phyloP scores from a whole-genome alignment of 495 filamentous ascomycete species.

The Penicillium ochrochloron region DNA sequence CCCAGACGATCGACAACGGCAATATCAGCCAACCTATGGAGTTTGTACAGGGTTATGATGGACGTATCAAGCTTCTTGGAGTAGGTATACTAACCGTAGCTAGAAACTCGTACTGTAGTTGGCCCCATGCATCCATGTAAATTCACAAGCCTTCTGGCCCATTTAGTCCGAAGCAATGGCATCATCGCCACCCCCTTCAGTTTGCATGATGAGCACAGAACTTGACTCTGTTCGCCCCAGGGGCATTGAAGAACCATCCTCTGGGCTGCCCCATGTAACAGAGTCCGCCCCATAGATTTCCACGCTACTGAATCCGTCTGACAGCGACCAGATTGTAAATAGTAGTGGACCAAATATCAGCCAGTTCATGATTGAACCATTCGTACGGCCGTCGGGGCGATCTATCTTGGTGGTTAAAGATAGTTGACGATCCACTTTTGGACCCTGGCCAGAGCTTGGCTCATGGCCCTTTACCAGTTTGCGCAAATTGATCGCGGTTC shows the following conservation, averaged over 20 bases:
- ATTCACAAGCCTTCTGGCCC: neutral
- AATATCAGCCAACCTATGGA: neutral
- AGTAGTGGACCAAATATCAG: neutral
- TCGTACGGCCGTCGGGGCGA: neutral
- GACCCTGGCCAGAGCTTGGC: neutral
- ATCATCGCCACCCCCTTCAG: neutral
- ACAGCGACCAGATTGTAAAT: neutral
- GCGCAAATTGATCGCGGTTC: neutral
- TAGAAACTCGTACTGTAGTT: neutral
- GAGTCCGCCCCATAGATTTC: neutral
- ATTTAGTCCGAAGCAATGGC: neutral
- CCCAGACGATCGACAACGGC: conserved; percentile 1
- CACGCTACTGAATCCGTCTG: neutral
- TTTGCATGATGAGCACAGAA: neutral
- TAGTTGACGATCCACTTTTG: neutral
- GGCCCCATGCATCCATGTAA: neutral
- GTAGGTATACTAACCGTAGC: neutral
- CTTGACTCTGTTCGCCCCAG: neutral
- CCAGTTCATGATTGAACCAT: neutral
- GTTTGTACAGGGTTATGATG: neutral
- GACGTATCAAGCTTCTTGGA: neutral
- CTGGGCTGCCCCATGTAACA: conserved; percentile 3
- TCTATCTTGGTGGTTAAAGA: neutral
- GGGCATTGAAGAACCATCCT: neutral
- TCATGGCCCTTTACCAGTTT: neutral